A percentile compares a stretch with the other conserved stretches of the same genome.
Conservation (phyloP, 148 eudicot genomes). For the Fallopia convolvulus region DNA sequence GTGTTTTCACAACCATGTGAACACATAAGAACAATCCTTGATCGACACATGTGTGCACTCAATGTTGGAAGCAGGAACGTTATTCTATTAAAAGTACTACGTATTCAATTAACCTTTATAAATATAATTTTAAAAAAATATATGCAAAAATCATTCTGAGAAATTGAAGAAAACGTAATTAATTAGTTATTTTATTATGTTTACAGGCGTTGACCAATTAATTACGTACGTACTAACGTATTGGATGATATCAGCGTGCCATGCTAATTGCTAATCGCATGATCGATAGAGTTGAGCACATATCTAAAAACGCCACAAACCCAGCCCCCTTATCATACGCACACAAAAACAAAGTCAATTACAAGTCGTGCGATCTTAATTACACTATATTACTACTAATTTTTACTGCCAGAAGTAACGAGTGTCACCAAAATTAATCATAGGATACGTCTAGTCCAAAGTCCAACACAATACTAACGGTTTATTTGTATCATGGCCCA, state of each 20-base stretch:
- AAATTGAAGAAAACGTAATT: too few relatives aligned
- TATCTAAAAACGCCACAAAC: neutral
- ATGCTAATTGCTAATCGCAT: too few relatives aligned
- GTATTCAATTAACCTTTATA: neutral
- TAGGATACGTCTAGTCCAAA: neutral
- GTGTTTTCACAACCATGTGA: neutral
- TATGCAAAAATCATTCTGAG: too few relatives aligned
- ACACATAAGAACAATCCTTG: neutral
- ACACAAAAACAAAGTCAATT: neutral
- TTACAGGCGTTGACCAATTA: neutral
- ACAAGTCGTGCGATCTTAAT: too few relatives aligned
- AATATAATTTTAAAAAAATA: too few relatives aligned
- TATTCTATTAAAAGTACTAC: neutral
- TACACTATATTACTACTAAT: neutral
- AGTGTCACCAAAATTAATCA: neutral
- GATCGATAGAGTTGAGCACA: neutral
- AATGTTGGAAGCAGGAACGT: neutral
- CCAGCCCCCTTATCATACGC: neutral
- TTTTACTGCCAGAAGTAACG: neutral
- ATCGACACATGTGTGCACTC: neutral
- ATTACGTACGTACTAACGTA: neutral
- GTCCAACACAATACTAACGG: neutral
- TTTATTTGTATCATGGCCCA: neutral
- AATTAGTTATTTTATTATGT: too few relatives aligned
- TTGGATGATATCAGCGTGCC: neutral